Base-by-base conservation (phyloP, 2,329 filamentous ascomycete species). In the Nemania serpens region DNA sequence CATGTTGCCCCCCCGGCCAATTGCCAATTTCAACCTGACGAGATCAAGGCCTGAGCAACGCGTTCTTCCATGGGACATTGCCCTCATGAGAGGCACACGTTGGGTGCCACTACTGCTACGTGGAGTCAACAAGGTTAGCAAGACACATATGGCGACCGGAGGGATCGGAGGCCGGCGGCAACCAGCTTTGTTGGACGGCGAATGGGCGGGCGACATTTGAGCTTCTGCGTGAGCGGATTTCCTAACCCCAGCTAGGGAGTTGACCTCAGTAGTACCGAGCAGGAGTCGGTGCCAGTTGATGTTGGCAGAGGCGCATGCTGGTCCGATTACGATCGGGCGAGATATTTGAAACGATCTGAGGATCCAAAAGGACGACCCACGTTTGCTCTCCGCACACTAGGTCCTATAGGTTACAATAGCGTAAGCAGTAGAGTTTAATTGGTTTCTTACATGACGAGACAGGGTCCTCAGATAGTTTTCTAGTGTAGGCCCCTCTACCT, bases 311-410 rank as follows among this genome's bases (percentile, higher is more conserved):
- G 18, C 17, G 20, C 25, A 20, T 29, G 15, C 20, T 41, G n/a
- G 34, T 22, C 45, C 48, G 47, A 60, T 63, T 67, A 62, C 62
- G 65, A 66, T 66, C 55, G 59, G 57, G 58, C 58, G 60, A 29
- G 25, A 29, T 62, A 59, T 51, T 58, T 62, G 63, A 70, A 62
- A 62, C 66, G 59, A 63, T 63, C 59, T 58, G 62, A 59, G n/a
- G n/a, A n/a, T n/a, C n/a, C n/a, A n/a, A n/a, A n/a, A n/a, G 55
- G 57, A 61, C 53, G 4, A 29, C 7, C 25, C 25, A 29, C 25
- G 25, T 29, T 29, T 29, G 25, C 25, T 29, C 25, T 29, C 7
- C 7, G 25, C 7, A 29, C 25, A 29, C 7, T 7, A 29, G 25
- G 25, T n/a, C n/a, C n/a, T n/a, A n/a, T n/a, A n/a, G n/a, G n/a